These are phyloP conservation scores for Neurospora sp. DNA, from an alignment of 495 filamentous ascomycete genomes.

Conservation along the genomic window DNA sequence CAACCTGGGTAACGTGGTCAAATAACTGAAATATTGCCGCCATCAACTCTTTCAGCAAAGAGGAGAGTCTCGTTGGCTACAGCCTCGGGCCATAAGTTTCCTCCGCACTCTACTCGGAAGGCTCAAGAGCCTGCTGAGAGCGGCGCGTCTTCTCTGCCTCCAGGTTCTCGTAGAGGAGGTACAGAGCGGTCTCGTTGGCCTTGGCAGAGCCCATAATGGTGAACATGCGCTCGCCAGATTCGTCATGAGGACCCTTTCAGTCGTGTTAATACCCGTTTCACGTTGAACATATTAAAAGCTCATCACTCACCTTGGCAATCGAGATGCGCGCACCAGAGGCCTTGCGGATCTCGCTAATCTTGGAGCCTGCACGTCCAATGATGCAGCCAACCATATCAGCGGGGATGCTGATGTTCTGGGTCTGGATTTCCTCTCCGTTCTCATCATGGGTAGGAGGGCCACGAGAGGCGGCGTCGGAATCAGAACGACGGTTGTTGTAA, in stretches of 20 bases:
- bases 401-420: conserved; percentile 98
- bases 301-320: conserved; percentile 66
- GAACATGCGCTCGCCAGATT: conserved; percentile 98
- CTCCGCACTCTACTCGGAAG: conserved; percentile 54
- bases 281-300: neutral
- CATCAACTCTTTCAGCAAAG: conserved; percentile 3
- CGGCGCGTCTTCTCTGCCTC: conserved; percentile 97
- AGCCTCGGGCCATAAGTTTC: conserved; percentile 13
- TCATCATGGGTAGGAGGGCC: conserved; percentile 76
- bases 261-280: neutral
- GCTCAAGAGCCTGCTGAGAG: conserved; percentile 47
- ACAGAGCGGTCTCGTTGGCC: conserved; percentile 91
- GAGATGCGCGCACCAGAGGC: conserved; percentile 93
- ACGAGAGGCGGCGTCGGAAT: conserved; percentile 64
- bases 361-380: conserved; percentile 85
- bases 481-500: conserved; percentile 67
- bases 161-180: conserved; percentile 95
- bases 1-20: neutral
- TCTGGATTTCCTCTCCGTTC: conserved; percentile 95
- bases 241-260: conserved; percentile 72
- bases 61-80: conserved; percentile 15
- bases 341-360: conserved; percentile 97
- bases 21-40: neutral
- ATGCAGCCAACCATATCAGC: conserved; percentile 99
- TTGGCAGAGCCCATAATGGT: conserved; percentile 90